Percentiles rank a stretch among this genome's conserved stretches.
Conservation (phyloP, 1,284 basidiomycete species). For the Fomitopsis palustris region DNA sequence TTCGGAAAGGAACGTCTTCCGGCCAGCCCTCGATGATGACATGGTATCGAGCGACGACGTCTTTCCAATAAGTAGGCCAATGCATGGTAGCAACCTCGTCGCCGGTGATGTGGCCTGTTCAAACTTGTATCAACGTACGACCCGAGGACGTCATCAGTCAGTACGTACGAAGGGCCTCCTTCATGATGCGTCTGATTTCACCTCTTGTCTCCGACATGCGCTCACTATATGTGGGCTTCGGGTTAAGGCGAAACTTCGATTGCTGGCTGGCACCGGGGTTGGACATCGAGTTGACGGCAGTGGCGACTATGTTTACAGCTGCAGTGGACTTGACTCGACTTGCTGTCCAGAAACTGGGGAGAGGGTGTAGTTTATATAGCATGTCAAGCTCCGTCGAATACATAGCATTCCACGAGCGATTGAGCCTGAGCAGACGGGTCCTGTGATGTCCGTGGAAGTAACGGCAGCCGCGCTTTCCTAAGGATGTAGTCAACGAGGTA, state of each 20-base stretch:
- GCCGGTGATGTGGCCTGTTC: constrained; percentile 23
- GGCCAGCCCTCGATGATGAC: constrained; percentile 31
- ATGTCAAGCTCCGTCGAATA: not conserved
- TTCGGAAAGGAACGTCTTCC: constrained; percentile 29
- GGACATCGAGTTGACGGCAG: not conserved
- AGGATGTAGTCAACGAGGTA: not conserved
- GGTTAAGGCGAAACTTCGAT: constrained; percentile 26
- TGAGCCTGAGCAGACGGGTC: not conserved
- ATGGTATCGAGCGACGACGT: constrained; percentile 27
- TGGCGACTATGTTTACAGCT: not conserved
- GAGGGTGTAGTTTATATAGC: not conserved
- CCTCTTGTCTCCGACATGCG: constrained; percentile 28
- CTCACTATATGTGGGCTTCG: constrained; percentile 26
- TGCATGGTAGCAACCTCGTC: constrained; percentile 27
- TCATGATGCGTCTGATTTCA: constrained; percentile 26
- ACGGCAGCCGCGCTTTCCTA: constrained; percentile 2
- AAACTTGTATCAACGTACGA: not conserved
- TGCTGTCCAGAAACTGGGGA: not conserved
- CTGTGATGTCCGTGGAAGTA: constrained; percentile 5
- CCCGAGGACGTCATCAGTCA: not conserved
- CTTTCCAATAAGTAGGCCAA: constrained; percentile 27
- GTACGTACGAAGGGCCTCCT: constrained; percentile 25
- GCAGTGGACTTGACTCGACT: not conserved
- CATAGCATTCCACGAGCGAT: not conserved
- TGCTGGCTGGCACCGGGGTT: constrained; percentile 16